Base-by-base conservation (phyloP, 768 basidiomycete species). In the Rubroboletus satanas region DNA sequence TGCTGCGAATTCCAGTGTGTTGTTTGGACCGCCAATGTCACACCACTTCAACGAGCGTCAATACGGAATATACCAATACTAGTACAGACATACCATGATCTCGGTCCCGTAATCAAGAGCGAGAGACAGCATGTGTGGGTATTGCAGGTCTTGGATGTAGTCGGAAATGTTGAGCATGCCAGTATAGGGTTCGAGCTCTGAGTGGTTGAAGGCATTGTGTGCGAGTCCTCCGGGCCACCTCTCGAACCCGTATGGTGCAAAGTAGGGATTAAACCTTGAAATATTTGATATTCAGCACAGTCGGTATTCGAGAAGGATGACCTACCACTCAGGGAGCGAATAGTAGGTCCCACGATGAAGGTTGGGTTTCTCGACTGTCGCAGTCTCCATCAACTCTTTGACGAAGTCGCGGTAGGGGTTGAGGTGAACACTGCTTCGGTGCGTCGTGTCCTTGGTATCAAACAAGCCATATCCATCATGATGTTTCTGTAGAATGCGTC, bases 401-500 rank as follows among this genome's bases (percentile, higher is more conserved):
- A 83, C 56, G 35, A 83, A 74, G 62, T 84, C 79, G 8, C 79
- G 75, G 57, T 78, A 69, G 0, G 82, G 82, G 1, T 77, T 74
- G 15, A 83, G 72, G 45, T 77, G 58, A 8, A 79, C 73, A 23
- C 77, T 78, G 44, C 73, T 79, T 49, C 83, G 66, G 58, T 82
- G 70, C 0, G 79, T 80, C 5, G 81, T 80, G 49, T 81, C 73
- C 46, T 72, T 73, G 4, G 84, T 79, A 58, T 85, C 81, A 33
- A 84, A 85, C 2, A 84, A 61, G 1, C 72, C 72, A 54, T 78
- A 83, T 0, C 84, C 84, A 51, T 85, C 84, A 52, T 85, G 83
- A 51, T 85, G 83, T 76, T 82, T 84, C 77, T 80, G 60, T 12
- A 26, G 17, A 29, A 10, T 14, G 31, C 12, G 11, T 60, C 42